Conservation (phyloP, 164 flowering plant genomes). For the Macadamia tetraphylla region DNA sequence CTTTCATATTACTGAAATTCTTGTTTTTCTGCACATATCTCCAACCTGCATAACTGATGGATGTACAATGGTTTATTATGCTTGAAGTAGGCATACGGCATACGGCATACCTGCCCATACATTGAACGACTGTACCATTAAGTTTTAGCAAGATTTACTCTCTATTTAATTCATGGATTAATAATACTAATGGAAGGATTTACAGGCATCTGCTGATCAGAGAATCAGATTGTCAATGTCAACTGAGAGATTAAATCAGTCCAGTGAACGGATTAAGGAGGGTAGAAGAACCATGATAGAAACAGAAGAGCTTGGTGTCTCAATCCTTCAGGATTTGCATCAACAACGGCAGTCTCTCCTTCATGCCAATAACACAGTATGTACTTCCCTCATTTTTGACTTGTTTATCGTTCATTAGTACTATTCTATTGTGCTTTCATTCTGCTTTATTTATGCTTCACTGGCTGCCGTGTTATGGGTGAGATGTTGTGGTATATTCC, state of each 20-base stretch:
- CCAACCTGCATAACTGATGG: background rate
- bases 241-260: slow-evolving; percentile 54
- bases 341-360: slow-evolving; percentile 72
- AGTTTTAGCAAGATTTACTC: background rate
- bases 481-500: too few species aligned
- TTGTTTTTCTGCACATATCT: background rate
- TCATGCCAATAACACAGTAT: slow-evolving; percentile 56
- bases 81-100: too few species aligned
- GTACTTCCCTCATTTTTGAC: background rate
- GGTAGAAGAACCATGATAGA: slow-evolving; percentile 62
- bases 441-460: background rate
- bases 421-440: background rate
- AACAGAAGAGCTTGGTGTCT: slow-evolving; percentile 70
- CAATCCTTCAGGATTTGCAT: slow-evolving; percentile 67
- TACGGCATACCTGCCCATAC: background rate
- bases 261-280: slow-evolving; percentile 57
- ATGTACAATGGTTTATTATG: background rate
- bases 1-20: too few species aligned
- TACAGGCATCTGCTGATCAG: slow-evolving; percentile 53
- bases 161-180: background rate
- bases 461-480: background rate
- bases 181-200: background rate
- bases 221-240: slow-evolving; percentile 59
- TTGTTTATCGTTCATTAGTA: background rate
- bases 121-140: background rate